Evolutionary conservation across 208 protist species (phyloP).

Genomic region (Crithidia mellificae): DNA sequence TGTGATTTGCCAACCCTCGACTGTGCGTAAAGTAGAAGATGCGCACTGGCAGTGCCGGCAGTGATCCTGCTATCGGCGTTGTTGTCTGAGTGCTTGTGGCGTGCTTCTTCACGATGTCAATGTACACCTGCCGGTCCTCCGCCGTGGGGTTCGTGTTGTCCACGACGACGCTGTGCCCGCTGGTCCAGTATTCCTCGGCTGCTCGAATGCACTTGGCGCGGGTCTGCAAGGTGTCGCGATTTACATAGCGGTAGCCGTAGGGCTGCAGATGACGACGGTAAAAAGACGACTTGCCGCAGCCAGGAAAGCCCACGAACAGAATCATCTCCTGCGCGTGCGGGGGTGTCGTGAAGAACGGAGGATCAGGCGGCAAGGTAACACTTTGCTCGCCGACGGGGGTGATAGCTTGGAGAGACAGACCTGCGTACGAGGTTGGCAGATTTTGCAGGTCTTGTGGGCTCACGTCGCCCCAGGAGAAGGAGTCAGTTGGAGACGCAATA

Average conservation of each 20-base stretch:
- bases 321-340: slow-evolving; percentile 78
- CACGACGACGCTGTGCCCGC: slow-evolving; percentile 79
- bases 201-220: slow-evolving; percentile 65
- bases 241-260: slow-evolving; percentile 79
- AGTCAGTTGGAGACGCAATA: slow-evolving; percentile 16
- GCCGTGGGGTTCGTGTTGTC: slow-evolving; percentile 91
- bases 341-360: slow-evolving; percentile 23
- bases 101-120: slow-evolving; percentile 47
- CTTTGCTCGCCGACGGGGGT: slow-evolving; percentile 15
- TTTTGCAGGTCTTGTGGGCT: slow-evolving; percentile 46
- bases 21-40: slow-evolving; percentile 72
- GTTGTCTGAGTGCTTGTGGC: background rate
- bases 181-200: slow-evolving; percentile 38
- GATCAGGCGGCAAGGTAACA: slow-evolving; percentile 12
- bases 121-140: slow-evolving; percentile 54
- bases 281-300: slow-evolving; percentile 92
- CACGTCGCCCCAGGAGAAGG: slow-evolving; percentile 48
- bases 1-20: slow-evolving; percentile 67
- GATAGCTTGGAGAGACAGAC: slow-evolving; percentile 33
- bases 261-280: slow-evolving; percentile 74
- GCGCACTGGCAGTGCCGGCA: slow-evolving; percentile 42
- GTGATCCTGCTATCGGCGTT: background rate
- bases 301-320: slow-evolving; percentile 85
- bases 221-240: slow-evolving; percentile 79
- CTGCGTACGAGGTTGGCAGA: slow-evolving; percentile 54